phyloP scores from a whole-genome alignment of 768 basidiomycete species.

The Hysterangium stoloniferum region DNA sequence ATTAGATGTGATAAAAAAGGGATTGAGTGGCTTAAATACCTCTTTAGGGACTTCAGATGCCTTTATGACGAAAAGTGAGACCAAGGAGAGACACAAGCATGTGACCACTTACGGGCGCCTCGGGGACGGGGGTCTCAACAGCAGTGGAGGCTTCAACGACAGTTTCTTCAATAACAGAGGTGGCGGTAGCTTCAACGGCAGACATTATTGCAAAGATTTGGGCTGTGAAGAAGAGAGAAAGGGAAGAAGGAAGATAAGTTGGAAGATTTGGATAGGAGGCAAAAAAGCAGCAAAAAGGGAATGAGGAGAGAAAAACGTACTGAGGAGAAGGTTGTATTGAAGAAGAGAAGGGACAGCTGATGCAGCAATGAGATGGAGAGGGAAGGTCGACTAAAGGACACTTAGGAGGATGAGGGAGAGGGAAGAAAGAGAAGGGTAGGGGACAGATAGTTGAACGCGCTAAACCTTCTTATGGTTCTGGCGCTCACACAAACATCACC shows the following conservation, averaged over 20 bases:
- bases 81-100: conserved; percentile 32
- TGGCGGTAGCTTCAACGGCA: conserved; percentile 23
- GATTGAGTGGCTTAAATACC: conserved; percentile 21
- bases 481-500: conserved; percentile 7
- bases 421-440: conserved; percentile 30
- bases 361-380: conserved; percentile 7
- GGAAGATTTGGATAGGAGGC: conserved; percentile 13
- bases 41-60: conserved; percentile 33
- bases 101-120: conserved; percentile 45
- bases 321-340: conserved; percentile 44
- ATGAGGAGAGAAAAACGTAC: conserved; percentile 26
- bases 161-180: conserved; percentile 12
- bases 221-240: conserved; percentile 29
- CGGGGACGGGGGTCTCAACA: conserved; percentile 41
- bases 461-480: conserved; percentile 27
- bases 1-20: conserved; percentile 20
- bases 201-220: conserved; percentile 72
- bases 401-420: conserved; percentile 27
- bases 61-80: conserved; percentile 22
- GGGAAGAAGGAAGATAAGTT: conserved; percentile 14
- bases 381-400: conserved; percentile 5
- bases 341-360: conserved; percentile 35
- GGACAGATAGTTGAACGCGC: conserved; percentile 21
- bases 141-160: conserved; percentile 28
- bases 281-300: conserved; percentile 4